These are phyloP conservation scores for Raddia guianensis DNA, from an alignment of 176 grass and related monocot species.

Conservation along the genomic window DNA sequence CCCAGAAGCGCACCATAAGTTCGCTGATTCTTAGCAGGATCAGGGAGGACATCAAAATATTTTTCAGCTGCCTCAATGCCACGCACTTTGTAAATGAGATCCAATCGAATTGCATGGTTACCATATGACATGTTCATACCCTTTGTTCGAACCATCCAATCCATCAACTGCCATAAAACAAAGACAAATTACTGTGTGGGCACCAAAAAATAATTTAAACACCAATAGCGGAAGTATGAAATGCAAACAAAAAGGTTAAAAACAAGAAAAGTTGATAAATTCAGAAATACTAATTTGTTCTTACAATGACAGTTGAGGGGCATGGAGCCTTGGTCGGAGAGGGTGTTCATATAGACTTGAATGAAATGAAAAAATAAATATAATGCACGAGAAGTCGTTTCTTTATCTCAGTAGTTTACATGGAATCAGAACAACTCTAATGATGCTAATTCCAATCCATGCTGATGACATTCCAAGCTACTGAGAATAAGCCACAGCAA, in stretches of 20 bases:
- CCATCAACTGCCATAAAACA: conserved; percentile 52
- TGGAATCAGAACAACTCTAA: too few relatives aligned
- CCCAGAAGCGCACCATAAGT: conserved; percentile 70
- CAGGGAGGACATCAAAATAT: conserved; percentile 66
- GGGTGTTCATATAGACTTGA: too few relatives aligned
- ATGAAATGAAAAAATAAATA: too few relatives aligned
- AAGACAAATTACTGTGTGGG: conserved; percentile 16
- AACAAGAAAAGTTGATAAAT: conserved; percentile 21
- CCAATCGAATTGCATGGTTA: conserved; percentile 69
- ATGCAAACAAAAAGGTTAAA: conserved; percentile 17
- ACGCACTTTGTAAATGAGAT: conserved; percentile 62
- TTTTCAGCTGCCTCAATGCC: conserved; percentile 65
- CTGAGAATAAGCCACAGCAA: too few relatives aligned
- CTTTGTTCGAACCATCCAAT: conserved; percentile 68
- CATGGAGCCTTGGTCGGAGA: neutral
- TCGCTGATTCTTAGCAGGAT: conserved; percentile 49
- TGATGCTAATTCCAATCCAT: too few relatives aligned
- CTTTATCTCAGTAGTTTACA: too few relatives aligned
- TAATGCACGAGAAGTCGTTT: too few relatives aligned
- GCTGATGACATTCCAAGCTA: too few relatives aligned
- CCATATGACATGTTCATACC: conserved; percentile 64
- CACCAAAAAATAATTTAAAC: conserved; percentile 18
- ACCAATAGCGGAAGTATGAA: conserved; percentile 23
- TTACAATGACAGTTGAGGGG: neutral
- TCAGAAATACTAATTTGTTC: conserved; percentile 2